Percentiles rank a stretch among this genome's conserved stretches.
Conservation (phyloP, 2,329 filamentous ascomycete genomes). For the Ophiostoma ips region DNA sequence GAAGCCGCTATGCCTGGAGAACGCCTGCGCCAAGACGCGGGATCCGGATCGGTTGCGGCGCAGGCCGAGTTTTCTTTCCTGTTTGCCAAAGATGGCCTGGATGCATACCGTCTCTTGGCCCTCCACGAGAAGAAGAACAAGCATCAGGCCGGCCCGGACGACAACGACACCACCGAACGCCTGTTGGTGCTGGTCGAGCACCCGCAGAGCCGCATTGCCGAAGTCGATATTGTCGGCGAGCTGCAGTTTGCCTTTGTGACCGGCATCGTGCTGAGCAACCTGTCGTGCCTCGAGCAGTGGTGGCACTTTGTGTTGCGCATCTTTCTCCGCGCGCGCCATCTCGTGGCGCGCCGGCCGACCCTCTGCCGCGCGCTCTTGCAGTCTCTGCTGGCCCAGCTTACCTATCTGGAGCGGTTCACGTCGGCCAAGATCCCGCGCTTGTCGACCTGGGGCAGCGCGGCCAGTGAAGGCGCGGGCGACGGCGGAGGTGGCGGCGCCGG, state of each 20-base stretch:
- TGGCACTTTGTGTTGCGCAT: conserved; percentile 39
- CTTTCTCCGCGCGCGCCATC: conserved; percentile 34
- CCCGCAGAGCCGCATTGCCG: conserved; percentile 14
- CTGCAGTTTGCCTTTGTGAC: conserved; percentile 46
- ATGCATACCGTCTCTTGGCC: conserved; percentile 21
- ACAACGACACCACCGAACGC: conserved; percentile 16
- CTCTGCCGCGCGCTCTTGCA: conserved; percentile 34
- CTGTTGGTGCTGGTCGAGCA: conserved; percentile 16
- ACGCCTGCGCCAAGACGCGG: not conserved
- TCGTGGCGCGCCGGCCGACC: conserved; percentile 28
- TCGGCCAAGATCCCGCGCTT: not conserved
- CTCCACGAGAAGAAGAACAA: not conserved
- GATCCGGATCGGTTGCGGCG: not conserved
- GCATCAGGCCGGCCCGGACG: not conserved
- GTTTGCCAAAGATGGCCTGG: conserved; percentile 32
- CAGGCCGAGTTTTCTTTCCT: conserved; percentile 31
- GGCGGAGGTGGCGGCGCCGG: not conserved
- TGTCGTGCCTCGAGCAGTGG: conserved; percentile 49
- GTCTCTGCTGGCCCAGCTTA: conserved; percentile 39
- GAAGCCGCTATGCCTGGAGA: conserved; percentile 25
- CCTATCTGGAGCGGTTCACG: conserved; percentile 30
- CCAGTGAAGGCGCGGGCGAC: not conserved
- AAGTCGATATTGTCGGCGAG: conserved; percentile 40
- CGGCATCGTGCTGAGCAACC: conserved; percentile 43
- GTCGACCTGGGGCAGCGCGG: not conserved